phyloP scores from a whole-genome alignment of 1,139 yeast genomes.

The Kodamaea derodonti region DNA sequence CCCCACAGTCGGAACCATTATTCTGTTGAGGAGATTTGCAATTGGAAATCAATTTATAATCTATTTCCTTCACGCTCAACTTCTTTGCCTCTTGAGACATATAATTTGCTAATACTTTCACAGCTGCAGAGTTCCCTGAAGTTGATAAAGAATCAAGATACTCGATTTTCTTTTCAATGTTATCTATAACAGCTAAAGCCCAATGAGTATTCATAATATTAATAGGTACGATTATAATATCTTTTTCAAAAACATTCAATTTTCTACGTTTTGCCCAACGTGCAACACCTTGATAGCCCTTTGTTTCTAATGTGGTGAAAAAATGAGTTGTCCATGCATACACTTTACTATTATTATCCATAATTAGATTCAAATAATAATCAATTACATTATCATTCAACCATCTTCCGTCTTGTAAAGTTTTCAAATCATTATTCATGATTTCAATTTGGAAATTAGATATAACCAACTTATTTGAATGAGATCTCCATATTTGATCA shows the following conservation, averaged over 20 bases:
- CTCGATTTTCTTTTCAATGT: constrained; percentile 51
- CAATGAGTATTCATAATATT: constrained; percentile 84
- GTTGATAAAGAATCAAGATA: constrained; percentile 72
- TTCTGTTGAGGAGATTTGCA: constrained; percentile 75
- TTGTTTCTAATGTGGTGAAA: constrained; percentile 62
- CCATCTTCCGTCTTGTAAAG: constrained; percentile 75
- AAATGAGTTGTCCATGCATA: constrained; percentile 88
- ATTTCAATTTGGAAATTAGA: constrained; percentile 53
- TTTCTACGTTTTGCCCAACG: constrained; percentile 90
- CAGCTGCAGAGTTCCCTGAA: constrained; percentile 53
- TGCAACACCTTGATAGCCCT: constrained; percentile 79
- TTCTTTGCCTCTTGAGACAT: constrained; percentile 55
- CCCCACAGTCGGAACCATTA: constrained; percentile 95
- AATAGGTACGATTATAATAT: constrained; percentile 74
- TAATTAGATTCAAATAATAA: constrained; percentile 64
- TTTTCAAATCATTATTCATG: constrained; percentile 60
- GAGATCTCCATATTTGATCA: constrained; percentile 20
- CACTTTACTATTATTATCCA: constrained; percentile 32
- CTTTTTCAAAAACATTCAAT: constrained; percentile 59
- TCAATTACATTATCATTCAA: constrained; percentile 89
- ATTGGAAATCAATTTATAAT: constrained; percentile 30
- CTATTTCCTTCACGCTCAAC: constrained; percentile 21
- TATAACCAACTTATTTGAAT: constrained; percentile 17
- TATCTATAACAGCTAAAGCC: constrained; percentile 83
- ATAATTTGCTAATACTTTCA: constrained; percentile 54